Conservation (phyloP, 1,139 yeast species). For the Saccharomycopsis crataegensis region DNA sequence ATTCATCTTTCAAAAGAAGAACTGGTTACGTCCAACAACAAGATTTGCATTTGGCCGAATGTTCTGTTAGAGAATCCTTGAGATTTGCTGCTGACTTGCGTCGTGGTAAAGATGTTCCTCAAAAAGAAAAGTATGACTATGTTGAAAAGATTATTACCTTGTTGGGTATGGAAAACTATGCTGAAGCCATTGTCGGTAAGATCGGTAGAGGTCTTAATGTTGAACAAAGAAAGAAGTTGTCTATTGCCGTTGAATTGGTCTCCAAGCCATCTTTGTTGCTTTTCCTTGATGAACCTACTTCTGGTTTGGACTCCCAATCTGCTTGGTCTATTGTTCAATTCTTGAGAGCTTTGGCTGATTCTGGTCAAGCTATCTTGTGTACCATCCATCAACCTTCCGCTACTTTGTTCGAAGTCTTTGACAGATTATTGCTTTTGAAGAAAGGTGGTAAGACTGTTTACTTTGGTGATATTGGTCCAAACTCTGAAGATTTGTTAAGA, state of each 20-base stretch:
- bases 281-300: constrained; percentile 52
- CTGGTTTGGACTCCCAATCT: constrained; percentile 53
- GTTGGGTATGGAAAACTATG: constrained; percentile 52
- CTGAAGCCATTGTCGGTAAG: constrained; percentile 57
- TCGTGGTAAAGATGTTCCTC: constrained; percentile 42
- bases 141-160: constrained; percentile 51
- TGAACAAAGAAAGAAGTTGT: constrained; percentile 58
- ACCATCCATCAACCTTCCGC: constrained; percentile 57
- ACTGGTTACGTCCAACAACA: constrained; percentile 65
- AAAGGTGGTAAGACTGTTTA: constrained; percentile 60
- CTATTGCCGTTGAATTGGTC: constrained; percentile 57
- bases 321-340: constrained; percentile 51
- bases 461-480: constrained; percentile 57
- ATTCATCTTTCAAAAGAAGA: constrained; percentile 47
- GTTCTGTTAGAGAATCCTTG: constrained; percentile 55
- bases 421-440: constrained; percentile 40
- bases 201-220: constrained; percentile 55
- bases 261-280: constrained; percentile 47
- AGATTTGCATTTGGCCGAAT: constrained; percentile 50
- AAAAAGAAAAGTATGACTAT: constrained; percentile 43
- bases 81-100: constrained; percentile 55
- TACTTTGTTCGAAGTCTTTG: constrained; percentile 45
- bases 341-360: constrained; percentile 42
- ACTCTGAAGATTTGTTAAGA: constrained; percentile 40
- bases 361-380: constrained; percentile 51